A percentile compares a stretch with the other conserved stretches of the same genome.
Evolutionary conservation across 208 protist species (phyloP).

Genomic region (Acanthamoeba sp.): DNA sequence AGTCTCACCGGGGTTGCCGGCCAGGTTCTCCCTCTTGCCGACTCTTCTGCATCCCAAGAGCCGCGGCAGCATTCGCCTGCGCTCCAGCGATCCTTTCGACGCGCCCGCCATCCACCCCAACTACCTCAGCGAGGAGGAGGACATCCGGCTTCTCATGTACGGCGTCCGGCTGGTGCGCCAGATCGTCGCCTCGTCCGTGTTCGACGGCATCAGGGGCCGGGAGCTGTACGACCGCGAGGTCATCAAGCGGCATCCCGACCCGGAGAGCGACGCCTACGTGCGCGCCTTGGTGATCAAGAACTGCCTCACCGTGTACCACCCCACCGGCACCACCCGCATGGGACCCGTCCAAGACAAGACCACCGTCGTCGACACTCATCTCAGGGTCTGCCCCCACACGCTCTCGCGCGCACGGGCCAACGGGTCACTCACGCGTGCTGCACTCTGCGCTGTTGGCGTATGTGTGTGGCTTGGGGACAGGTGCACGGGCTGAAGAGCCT

Average conservation of each 20-base stretch:
- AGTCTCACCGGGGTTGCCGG: no score
- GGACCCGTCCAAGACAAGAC: slow-evolving; percentile 3
- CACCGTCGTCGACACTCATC: slow-evolving; percentile 43
- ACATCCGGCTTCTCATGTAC: slow-evolving; percentile 59
- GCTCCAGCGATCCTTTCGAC: slow-evolving; percentile 16
- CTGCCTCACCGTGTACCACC: slow-evolving; percentile 64
- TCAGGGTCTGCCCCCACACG: not conserved
- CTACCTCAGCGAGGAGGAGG: slow-evolving; percentile 56
- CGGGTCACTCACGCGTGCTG: not conserved
- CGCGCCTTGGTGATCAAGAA: slow-evolving; percentile 27
- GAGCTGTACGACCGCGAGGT: slow-evolving; percentile 15
- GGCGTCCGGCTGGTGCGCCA: slow-evolving; percentile 64
- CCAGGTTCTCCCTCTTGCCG: slow-evolving; percentile 53
- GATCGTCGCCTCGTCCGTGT: not conserved
- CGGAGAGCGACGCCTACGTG: slow-evolving; percentile 55
- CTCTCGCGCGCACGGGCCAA: not conserved
- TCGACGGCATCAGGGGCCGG: slow-evolving; percentile 48
- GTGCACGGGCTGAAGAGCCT: slow-evolving; percentile 24
- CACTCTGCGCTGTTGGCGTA: not conserved
- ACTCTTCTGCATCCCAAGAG: slow-evolving; percentile 52
- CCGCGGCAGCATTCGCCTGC: slow-evolving; percentile 20
- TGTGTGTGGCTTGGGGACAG: not conserved
- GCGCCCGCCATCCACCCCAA: slow-evolving; percentile 36
- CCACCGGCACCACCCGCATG: slow-evolving; percentile 58
- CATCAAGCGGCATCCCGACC: not conserved